Base-by-base conservation (phyloP, 352 stramenopile species). In the Globisporangium spinosum region DNA sequence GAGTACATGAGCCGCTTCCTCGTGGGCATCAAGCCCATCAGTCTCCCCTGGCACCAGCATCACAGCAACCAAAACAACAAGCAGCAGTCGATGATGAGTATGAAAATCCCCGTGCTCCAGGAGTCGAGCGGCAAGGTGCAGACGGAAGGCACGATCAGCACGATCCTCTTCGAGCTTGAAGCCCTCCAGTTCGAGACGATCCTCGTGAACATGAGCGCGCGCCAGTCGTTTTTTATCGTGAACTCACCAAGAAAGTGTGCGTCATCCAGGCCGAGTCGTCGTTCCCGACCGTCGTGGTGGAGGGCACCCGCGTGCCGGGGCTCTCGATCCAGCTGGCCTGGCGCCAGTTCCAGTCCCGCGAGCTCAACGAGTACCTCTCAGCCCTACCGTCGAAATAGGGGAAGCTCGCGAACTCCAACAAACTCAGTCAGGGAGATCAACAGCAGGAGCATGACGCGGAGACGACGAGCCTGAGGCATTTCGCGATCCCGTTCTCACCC, bases 201-300 rank as follows among this genome's bases (percentile, higher is more conserved):
- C 49, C 74, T 97, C 25, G 87, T 97, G 5, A 91, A 97, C 54
- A 93, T 86, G 25, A 88, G 68, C 58, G 71, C 80, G 15, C 87
- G 84, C n/a, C 70, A 88, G 67, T 64, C 67, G 0, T 79, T 97
- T 25, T 77, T 68, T 38, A 77, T 97, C 55, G 78, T 87, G 3
- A 97, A 97, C 43, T 51, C 43, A 9, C 17, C 17, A 51, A 51
- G 17, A 49, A 51, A 12, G 72, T 68, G 27, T 91, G 83, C 63
- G 65, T 70, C n/a, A 78, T 95, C 53, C 67, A 71, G 25, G 87
- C 82, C 5, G 80, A 93, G 58, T 88, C 91, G 10, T 95, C 89
- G 1, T 98, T 98, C 57, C 90, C 90, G 2, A 93, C 85, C 0
- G 67, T 98, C 8, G 69, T 97, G 22, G 88, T 98, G 64, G 74